Conservation (phyloP, 2,329 filamentous ascomycete genomes). For the Diaporthe velutina region DNA sequence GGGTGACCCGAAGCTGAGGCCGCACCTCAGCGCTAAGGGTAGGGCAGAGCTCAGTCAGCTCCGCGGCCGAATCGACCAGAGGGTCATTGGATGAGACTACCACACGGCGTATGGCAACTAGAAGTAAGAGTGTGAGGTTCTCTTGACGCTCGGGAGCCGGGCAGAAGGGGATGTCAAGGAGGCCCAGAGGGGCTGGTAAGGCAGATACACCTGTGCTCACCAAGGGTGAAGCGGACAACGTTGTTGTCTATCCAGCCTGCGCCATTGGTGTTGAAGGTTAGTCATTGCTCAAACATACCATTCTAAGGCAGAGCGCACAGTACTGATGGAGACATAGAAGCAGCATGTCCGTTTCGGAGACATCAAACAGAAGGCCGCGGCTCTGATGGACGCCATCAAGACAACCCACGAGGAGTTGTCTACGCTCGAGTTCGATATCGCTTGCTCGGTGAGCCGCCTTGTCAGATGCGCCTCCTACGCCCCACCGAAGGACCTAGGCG, state of each 20-base stretch:
- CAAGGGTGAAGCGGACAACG: no score
- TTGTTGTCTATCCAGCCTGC: no score
- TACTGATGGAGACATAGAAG: no score
- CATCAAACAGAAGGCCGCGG: neutral
- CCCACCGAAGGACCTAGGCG: neutral
- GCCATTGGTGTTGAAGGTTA: no score
- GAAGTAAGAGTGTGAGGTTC: neutral
- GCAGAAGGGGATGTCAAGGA: no score
- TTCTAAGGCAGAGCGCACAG: no score
- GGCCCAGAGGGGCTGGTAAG: no score
- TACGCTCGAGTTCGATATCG: neutral
- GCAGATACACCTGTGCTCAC: no score
- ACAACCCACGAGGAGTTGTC: neutral
- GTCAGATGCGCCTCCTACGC: neutral
- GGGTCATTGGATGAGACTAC: neutral
- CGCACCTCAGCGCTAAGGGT: neutral
- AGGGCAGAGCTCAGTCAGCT: neutral
- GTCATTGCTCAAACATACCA: no score
- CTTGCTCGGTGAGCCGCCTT: neutral
- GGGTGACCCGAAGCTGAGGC: neutral
- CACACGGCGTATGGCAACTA: neutral
- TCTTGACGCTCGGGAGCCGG: neutral
- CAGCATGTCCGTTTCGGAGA: neutral
- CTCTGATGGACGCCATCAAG: neutral
- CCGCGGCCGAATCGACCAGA: neutral